A percentile compares a stretch with the other conserved stretches of the same genome.
These are phyloP conservation scores for Aschersonia sp. DNA, from an alignment of 2,329 filamentous ascomycete species.

Conservation along the genomic window DNA sequence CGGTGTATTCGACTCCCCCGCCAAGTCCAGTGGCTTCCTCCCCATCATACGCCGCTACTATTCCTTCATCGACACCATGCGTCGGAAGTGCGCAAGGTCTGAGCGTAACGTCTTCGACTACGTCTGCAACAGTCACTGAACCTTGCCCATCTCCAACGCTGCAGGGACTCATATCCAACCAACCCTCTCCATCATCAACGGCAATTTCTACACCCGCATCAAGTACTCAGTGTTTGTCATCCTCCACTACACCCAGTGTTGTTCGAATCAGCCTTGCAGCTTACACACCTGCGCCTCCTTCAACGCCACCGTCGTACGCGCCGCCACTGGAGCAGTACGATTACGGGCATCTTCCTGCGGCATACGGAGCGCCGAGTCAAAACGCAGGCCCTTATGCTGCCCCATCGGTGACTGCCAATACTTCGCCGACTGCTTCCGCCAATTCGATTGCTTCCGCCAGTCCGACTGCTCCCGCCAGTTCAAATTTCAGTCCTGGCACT, in stretches of 20 bases:
- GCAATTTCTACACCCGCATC: background rate
- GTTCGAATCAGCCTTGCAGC: background rate
- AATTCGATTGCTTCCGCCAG: too few relatives aligned
- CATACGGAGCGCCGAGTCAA: background rate
- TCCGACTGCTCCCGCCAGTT: too few relatives aligned
- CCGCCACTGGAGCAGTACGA: conserved; percentile 5
- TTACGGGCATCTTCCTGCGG: conserved; percentile 2
- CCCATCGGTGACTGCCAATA: background rate
- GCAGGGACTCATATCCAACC: background rate
- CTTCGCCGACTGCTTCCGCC: background rate
- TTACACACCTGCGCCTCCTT: conserved; percentile 1
- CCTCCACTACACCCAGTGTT: background rate
- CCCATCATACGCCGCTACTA: background rate
- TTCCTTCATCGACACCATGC: background rate
- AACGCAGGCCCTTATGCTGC: background rate
- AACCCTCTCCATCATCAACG: background rate
- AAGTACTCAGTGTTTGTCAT: background rate
- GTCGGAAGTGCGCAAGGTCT: background rate
- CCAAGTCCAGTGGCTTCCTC: too few relatives aligned
- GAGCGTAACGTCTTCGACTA: background rate
- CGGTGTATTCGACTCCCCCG: background rate
- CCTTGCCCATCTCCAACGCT: background rate
- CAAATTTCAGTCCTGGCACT: background rate
- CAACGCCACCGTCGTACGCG: conserved; percentile 3
- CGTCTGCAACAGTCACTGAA: background rate